These are phyloP conservation scores for Diplodia intermedia DNA, from an alignment of 2,329 filamentous ascomycete genomes.

Conservation along the genomic window DNA sequence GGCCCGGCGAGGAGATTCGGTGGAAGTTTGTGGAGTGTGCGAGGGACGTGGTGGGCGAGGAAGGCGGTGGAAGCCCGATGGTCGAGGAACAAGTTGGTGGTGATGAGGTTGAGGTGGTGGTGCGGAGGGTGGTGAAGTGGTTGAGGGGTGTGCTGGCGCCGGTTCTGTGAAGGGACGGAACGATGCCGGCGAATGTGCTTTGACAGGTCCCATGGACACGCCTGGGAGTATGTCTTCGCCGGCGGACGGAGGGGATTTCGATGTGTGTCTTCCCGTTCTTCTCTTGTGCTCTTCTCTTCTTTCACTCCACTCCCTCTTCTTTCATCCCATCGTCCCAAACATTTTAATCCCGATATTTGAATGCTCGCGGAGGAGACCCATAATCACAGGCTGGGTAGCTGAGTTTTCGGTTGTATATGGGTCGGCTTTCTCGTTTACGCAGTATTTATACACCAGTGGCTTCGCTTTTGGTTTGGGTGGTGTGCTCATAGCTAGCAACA, in stretches of 20 bases:
- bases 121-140: constrained; percentile 16
- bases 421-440: not conserved
- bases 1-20: constrained; percentile 38
- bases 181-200: not conserved
- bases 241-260: no score
- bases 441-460: not conserved
- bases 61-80: constrained; percentile 35
- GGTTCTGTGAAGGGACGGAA: constrained; percentile 1
- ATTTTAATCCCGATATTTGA: not conserved
- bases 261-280: not conserved
- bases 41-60: constrained; percentile 36
- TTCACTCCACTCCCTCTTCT: not conserved
- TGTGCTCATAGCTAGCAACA: constrained; percentile 10
- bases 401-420: constrained; percentile 13
- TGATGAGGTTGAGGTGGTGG: not conserved
- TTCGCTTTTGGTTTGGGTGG: constrained; percentile 9
- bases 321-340: not conserved
- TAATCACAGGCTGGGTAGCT: not conserved
- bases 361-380: constrained; percentile 2
- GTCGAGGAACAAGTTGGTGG: constrained; percentile 13
- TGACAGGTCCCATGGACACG: not conserved
- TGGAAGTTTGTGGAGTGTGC: constrained; percentile 42
- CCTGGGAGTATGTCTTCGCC: not conserved
- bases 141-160: constrained; percentile 16
- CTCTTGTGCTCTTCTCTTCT: not conserved